Conservation (phyloP, 78 protist genomes). For the Cavenderia fasciculata region DNA sequence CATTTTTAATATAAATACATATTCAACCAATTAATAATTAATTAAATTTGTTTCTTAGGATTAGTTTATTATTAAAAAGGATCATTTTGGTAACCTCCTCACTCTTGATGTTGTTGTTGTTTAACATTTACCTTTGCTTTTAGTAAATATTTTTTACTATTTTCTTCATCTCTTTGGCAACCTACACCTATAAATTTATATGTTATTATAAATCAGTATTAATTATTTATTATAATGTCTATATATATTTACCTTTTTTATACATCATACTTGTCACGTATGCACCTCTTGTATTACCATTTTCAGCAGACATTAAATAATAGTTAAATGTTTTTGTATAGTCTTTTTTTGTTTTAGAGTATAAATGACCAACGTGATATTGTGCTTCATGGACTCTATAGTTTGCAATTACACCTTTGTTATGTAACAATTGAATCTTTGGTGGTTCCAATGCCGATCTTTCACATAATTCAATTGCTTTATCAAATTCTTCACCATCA, state of each 20-base stretch:
- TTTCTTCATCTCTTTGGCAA: slow-evolving; percentile 4
- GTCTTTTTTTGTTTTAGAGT: background rate
- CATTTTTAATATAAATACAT: no score
- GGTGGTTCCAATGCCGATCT: slow-evolving; percentile 10
- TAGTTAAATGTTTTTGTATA: background rate
- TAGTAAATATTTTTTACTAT: slow-evolving; percentile 8
- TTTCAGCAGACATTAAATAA: slow-evolving; percentile 8
- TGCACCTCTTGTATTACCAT: background rate
- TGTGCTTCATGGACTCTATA: slow-evolving; percentile 17
- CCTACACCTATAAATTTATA: no score
- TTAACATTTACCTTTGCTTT: no score
- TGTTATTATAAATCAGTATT: no score
- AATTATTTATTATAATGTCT: no score
- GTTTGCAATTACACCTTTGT: background rate
- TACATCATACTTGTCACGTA: background rate
- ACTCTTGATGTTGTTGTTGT: no score
- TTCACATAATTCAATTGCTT: slow-evolving; percentile 8
- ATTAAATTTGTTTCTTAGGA: no score
- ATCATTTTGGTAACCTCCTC: no score
- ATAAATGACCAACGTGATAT: slow-evolving; percentile 25
- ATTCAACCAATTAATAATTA: no score
- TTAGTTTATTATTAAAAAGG: no score
- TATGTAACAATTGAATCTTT: slow-evolving; percentile 5
- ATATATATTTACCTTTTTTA: no score
- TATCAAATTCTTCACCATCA: background rate